phyloP scores from a whole-genome alignment of 2,329 filamentous ascomycete species.

The Coniochaeta hoffmannii region DNA sequence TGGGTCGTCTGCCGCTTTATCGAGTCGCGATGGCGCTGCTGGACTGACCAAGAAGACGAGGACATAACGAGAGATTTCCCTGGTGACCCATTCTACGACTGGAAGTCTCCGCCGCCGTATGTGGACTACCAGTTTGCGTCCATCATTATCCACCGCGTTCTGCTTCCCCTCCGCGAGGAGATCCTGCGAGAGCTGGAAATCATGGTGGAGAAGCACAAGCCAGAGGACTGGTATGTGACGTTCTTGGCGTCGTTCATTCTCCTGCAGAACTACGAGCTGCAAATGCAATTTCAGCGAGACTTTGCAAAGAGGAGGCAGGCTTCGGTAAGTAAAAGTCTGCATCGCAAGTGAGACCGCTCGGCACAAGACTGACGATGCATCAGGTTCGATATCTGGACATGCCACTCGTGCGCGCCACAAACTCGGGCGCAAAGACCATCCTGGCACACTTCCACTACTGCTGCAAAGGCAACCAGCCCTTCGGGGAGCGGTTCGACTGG shows the following conservation, averaged over 20 bases:
- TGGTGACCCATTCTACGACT: conserved; percentile 19
- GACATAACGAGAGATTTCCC: conserved; percentile 2
- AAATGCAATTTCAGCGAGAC: conserved; percentile 8
- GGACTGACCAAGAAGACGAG: conserved; percentile 4
- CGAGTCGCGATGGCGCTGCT: conserved; percentile 23
- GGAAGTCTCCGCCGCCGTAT: conserved; percentile 21
- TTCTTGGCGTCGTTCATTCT: conserved; percentile 23
- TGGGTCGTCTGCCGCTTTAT: conserved; percentile 24
- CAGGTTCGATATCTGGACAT: neutral
- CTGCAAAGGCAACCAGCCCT: conserved; percentile 22
- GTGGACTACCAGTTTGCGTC: conserved; percentile 24
- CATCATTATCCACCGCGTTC: conserved; percentile 22
- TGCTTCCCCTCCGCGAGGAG: conserved; percentile 19
- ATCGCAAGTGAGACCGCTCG: no score
- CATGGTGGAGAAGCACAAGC: conserved; percentile 20
- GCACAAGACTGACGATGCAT: neutral
- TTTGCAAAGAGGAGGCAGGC: neutral
- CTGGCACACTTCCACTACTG: conserved; percentile 25
- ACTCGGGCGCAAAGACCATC: conserved; percentile 23
- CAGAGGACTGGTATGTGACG: conserved; percentile 21
- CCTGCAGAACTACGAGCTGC: conserved; percentile 24
- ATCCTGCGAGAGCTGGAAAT: conserved; percentile 20
- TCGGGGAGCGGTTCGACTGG: conserved; percentile 17
- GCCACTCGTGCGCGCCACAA: conserved; percentile 13
- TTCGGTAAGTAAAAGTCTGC: neutral